A percentile compares a stretch with the other conserved stretches of the same genome.
phyloP scores from a whole-genome alignment of 1,139 yeast species.

The Meyerozyma carpophila region DNA sequence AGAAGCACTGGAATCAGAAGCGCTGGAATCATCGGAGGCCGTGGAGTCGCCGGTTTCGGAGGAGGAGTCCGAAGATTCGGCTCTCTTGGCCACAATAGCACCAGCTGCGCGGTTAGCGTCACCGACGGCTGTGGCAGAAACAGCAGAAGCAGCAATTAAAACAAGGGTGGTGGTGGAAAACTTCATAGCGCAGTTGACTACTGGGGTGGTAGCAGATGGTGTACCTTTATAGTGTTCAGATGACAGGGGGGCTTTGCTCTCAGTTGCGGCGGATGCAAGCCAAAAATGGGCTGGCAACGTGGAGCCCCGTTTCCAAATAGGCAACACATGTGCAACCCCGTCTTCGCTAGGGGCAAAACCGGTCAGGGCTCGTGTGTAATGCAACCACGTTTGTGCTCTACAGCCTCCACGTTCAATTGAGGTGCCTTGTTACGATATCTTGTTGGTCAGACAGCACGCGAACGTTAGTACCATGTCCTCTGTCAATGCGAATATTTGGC shows the following conservation, averaged over 20 bases:
- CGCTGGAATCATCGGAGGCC: neutral
- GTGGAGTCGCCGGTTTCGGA: neutral
- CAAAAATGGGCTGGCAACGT: constrained; percentile 1
- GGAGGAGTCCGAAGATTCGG: neutral
- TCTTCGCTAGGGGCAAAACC: too few species aligned
- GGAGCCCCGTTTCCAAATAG: neutral
- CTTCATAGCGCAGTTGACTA: neutral
- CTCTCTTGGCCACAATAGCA: constrained; percentile 1
- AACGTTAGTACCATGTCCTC: too few species aligned
- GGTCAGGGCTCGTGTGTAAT: neutral
- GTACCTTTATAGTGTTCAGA: neutral
- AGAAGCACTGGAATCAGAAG: neutral
- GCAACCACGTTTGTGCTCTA: neutral
- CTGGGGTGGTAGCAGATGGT: neutral
- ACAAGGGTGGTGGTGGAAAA: constrained; percentile 1
- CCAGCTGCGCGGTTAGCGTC: neutral
- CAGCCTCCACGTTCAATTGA: neutral
- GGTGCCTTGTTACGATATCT: too few species aligned
- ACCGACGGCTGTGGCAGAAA: neutral
- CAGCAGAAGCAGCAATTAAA: neutral
- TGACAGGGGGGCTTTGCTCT: neutral
- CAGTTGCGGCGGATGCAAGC: neutral
- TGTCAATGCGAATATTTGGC: too few species aligned
- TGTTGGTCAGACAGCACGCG: too few species aligned
- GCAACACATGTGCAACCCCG: neutral